Evolutionary conservation across 805 yeast genomes (phyloP), one percentile per base, ranked within the genome.

Genomic region (Debaryomyces castellii): DNA sequence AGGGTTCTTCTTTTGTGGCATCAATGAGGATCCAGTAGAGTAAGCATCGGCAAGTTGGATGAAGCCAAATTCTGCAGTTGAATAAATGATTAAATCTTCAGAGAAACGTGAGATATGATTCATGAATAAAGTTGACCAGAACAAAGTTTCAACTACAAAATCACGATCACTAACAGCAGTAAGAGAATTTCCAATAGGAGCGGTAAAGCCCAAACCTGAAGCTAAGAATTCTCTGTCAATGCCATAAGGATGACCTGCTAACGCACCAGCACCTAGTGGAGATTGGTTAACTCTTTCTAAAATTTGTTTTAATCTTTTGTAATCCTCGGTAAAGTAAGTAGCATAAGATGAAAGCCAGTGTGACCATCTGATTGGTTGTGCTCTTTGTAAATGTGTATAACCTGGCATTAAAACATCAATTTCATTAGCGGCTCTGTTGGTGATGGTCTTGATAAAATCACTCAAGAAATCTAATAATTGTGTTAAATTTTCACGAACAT

Each of bases 191-290:
- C 98, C 98, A 72, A 94, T 91, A 39, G 89, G 90, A 4, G 90
- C 84, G 45, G 75, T 69, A 58, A 94, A 94, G 0, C 92, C 95
- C 36, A 94, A 76, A 16, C 82, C 87, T 40, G 77, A 60, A 20
- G 97, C 96, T 53, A 94, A 68, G 59, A 71, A 90, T 63, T 92
- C 96, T 63, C 99, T 80, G 69, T 94, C 98, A 53, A 94, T 89
- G n/a, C 98, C 98, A 62, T 91, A 94, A 33, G 99, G 99, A 65
- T 94, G 99, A 46, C 99, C 99, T 16, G 99, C 99, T 50, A 94
- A 78, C 6, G 99, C 99, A 58, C 99, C 99, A 4, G 92, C 83
- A 45, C 99, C 99, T 50, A 94, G 77, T 37, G 99, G 99, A 30
- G 90, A 85, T 55, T 78, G 82, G 64, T 95, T 94, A 46, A 89